Evolutionary conservation across 345 rosid genomes (phyloP).

Genomic region (Cardamine occulta): DNA sequence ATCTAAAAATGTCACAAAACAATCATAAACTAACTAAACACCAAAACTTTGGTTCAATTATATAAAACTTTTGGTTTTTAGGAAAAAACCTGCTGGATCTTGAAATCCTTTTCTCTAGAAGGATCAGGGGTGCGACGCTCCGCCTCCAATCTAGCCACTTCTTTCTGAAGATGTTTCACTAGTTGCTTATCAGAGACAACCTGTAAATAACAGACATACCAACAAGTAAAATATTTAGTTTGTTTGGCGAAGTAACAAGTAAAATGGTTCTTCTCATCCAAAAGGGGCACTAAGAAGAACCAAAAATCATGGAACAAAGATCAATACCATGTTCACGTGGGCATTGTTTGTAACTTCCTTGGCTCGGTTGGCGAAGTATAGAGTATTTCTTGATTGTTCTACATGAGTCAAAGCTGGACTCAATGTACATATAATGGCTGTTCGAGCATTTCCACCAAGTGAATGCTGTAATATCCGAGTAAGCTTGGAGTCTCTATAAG

Average conservation of each 20-base stretch:
- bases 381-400: constrained; percentile 98
- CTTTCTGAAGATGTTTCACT: constrained; percentile 98
- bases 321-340: constrained; percentile 91
- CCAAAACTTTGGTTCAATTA: constrained; percentile 7
- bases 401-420: constrained; percentile 91
- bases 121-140: constrained; percentile 96
- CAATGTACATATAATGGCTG: constrained; percentile 95
- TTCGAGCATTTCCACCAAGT: constrained; percentile 98
- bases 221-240: constrained; percentile 1
- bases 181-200: constrained; percentile 97
- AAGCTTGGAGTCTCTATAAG: constrained; percentile 97
- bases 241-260: too few species aligned
- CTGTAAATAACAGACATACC: constrained; percentile 40
- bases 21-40: constrained; percentile 20
- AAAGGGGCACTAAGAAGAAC: constrained; percentile 7
- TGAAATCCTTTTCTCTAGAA: constrained; percentile 80
- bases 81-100: constrained; percentile 72
- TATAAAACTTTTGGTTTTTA: constrained; percentile 8
- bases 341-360: constrained; percentile 99
- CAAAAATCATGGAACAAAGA: constrained; percentile 22
- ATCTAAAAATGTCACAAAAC: constrained; percentile 55
- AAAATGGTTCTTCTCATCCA: too few species aligned
- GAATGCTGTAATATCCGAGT: constrained; percentile 98
- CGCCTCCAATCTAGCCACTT: constrained; percentile 97
- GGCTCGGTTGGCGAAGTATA: constrained; percentile 92